Percentiles rank a stretch among this genome's conserved stretches.
Evolutionary conservation across 2,329 filamentous ascomycete genomes (phyloP).

Genomic region (Colletotrichum lentis): DNA sequence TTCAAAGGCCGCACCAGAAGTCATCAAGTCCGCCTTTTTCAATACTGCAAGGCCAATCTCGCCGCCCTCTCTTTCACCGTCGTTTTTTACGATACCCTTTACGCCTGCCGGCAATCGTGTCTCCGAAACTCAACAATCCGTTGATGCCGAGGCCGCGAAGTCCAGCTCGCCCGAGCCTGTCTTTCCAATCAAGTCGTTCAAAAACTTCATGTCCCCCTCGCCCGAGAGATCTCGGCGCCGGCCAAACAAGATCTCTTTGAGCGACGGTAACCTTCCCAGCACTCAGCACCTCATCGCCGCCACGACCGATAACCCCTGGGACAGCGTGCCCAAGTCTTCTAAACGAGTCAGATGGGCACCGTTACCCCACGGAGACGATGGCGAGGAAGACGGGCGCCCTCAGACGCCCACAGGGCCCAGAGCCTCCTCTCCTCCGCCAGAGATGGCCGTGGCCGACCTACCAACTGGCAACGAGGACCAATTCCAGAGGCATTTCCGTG

Average conservation of each 20-base stretch:
- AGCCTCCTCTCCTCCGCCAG: constrained; percentile 55
- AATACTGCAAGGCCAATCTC: not conserved
- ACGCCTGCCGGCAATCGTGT: constrained; percentile 17
- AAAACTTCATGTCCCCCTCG: constrained; percentile 61
- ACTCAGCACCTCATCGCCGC: constrained; percentile 50
- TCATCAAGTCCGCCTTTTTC: not conserved
- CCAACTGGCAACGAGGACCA: constrained; percentile 48
- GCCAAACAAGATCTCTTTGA: constrained; percentile 40
- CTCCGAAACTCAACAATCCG: constrained; percentile 41
- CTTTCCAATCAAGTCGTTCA: constrained; percentile 61
- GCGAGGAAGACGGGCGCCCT: constrained; percentile 37
- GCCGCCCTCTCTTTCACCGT: constrained; percentile 2
- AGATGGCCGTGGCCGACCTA: constrained; percentile 47
- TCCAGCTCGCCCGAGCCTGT: constrained; percentile 57
- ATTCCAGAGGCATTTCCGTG: constrained; percentile 59
- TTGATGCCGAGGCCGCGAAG: constrained; percentile 41
- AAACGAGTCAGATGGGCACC: constrained; percentile 52
- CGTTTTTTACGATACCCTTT: not conserved
- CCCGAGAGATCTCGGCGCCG: constrained; percentile 47
- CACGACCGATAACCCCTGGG: constrained; percentile 49
- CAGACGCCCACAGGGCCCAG: constrained; percentile 7
- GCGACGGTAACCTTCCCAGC: constrained; percentile 43
- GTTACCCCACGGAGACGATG: constrained; percentile 43
- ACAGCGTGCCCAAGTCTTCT: constrained; percentile 36
- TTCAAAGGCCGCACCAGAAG: constrained; percentile 15